phyloP scores from a whole-genome alignment of 495 filamentous ascomycete genomes.

The Delitschia confertaspora region DNA sequence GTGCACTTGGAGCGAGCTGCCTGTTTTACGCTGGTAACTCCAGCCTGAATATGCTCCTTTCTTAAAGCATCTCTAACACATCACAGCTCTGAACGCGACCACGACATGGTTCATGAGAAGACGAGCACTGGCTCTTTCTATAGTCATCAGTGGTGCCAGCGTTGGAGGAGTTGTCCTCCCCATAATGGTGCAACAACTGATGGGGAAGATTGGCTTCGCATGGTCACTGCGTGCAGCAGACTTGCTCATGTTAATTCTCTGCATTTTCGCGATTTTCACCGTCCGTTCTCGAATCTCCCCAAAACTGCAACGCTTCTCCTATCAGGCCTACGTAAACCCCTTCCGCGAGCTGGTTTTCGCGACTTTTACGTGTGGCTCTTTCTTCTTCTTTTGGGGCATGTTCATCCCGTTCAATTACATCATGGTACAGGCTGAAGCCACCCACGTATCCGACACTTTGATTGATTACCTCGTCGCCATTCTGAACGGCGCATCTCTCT shows the following conservation, averaged over 20 bases:
- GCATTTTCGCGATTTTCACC: conserved; percentile 13
- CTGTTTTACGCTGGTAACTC: conserved; percentile 4
- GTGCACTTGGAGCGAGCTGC: conserved; percentile 1
- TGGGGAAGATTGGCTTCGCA: conserved; percentile 37
- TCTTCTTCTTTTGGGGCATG: conserved; percentile 2
- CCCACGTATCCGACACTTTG: conserved; percentile 3
- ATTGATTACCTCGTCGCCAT: conserved; percentile 7
- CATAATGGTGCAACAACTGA: conserved; percentile 35
- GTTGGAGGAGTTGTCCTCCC: conserved; percentile 29
- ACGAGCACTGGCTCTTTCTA: conserved; percentile 5
- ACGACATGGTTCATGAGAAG: conserved; percentile 9
- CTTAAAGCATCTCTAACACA: not conserved
- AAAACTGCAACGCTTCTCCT: conserved; percentile 3
- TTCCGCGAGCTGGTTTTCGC: conserved; percentile 6
- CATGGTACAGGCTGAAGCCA: not conserved
- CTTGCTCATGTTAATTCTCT: conserved; percentile 39
- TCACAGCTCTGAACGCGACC: conserved; percentile 4
- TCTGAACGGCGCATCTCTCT: conserved; percentile 37
- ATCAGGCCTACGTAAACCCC: conserved; percentile 4
- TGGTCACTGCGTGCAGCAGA: conserved; percentile 45
- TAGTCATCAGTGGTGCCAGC: conserved; percentile 14
- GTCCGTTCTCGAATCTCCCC: conserved; percentile 18
- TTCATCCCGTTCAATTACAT: conserved; percentile 10
- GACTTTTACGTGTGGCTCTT: conserved; percentile 1
- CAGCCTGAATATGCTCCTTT: not conserved